A percentile compares a stretch with the other conserved stretches of the same genome.
phyloP scores from a whole-genome alignment of 352 stramenopile genomes.

The Pythium aphanidermatum region DNA sequence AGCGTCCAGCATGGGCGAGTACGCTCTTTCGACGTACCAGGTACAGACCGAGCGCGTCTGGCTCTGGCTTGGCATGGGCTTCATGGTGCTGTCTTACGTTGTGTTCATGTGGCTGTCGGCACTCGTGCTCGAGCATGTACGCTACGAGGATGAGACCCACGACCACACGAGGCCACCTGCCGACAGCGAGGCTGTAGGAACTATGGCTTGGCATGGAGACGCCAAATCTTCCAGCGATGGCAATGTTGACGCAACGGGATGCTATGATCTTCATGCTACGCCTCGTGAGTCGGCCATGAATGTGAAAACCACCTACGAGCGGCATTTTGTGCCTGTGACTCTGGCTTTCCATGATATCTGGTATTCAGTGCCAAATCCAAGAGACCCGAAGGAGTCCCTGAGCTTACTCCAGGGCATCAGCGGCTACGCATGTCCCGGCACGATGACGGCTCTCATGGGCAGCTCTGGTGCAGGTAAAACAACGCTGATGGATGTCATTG shows the following conservation, averaged over 20 bases:
- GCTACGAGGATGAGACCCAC: conserved; percentile 17
- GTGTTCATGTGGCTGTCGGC: conserved; percentile 9
- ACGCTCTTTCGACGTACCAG: conserved; percentile 25
- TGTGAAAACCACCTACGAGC: too few relatives aligned
- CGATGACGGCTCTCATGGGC: conserved; percentile 38
- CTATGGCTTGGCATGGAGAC: too few relatives aligned
- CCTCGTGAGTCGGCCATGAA: too few relatives aligned
- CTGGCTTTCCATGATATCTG: conserved; percentile 26
- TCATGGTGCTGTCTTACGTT: conserved; percentile 4
- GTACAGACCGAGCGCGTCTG: conserved; percentile 21
- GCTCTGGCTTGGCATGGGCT: conserved; percentile 14
- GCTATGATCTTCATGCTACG: too few relatives aligned
- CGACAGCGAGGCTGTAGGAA: conserved; percentile 7
- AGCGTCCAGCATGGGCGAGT: conserved; percentile 29
- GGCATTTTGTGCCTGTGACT: conserved; percentile 22
- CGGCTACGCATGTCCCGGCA: conserved; percentile 27
- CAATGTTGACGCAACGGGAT: too few relatives aligned
- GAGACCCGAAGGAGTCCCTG: conserved; percentile 7
- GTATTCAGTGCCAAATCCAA: conserved; percentile 20
- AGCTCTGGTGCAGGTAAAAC: conserved; percentile 29
- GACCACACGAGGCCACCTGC: too few relatives aligned
- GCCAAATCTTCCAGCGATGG: too few relatives aligned
- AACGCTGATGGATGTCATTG: conserved; percentile 20
- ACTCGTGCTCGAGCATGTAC: conserved; percentile 20
- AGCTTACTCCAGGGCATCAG: conserved; percentile 30